Evolutionary conservation across 2,329 filamentous ascomycete species (phyloP), one percentile per base, ranked within the genome.

Genomic region (Rutstroemia sp.): DNA sequence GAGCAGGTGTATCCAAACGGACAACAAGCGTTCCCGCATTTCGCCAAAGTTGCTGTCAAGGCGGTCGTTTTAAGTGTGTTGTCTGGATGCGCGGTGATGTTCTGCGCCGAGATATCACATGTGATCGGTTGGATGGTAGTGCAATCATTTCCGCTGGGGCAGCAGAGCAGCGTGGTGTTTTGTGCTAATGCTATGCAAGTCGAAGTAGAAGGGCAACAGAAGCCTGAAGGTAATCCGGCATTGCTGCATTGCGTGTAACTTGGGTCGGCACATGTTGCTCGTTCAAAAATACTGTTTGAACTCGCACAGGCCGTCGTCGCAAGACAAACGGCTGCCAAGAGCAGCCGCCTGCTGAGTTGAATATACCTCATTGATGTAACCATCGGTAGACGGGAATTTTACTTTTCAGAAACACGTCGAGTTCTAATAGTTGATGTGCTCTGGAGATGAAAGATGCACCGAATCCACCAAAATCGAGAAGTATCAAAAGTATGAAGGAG

Each of bases 141-240:
- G 72, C 88, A 92, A 64, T 76, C 74, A 38, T 64, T 65, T 38
- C 76, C 80, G 1, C 69, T 61, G 1, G 87, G 87, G 67, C 88
- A 92, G 73, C 88, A 92, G 49, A 91, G 73, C 14, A 85, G 77
- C 0, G 86, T 88, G 5, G 84, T 85, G 46, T 76, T 73, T n/a
- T 74, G 80, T 10, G 84, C 84, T 48, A 91, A 77, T 1, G 76
- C 64, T 42, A 82, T 73, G 71, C 88, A 92, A 2, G 67, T 75
- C 6, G 76, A 73, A 17, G 68, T 71, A 27, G 71, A 59, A 3
- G 77, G 71, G 67, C 88, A 92, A 74, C 87, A 90, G 68, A 91
- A 89, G 67, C 79, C 76, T 51, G 73, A 73, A 1, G 86, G 84
- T 21, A 88, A 75, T 30, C 73, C 74, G 27, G 72, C 59, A 54